Evolutionary conservation across 345 rosid genomes (phyloP).

Genomic region (Iberis pinnata): DNA sequence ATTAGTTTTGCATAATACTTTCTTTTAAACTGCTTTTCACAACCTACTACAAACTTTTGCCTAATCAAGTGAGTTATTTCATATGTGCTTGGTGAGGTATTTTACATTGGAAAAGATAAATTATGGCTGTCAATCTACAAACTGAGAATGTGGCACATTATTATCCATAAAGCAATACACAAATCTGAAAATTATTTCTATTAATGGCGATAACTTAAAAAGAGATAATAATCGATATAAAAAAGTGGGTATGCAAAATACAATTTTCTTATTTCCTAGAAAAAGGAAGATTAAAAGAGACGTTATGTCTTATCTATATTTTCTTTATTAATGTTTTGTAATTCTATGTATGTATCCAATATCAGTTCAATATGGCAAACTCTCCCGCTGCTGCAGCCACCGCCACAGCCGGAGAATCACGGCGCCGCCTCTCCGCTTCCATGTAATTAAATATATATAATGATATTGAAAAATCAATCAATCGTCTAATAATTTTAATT

Average conservation of each 20-base stretch:
- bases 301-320: conserved; percentile 36
- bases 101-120: too few relatives aligned
- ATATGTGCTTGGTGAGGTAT: too few relatives aligned
- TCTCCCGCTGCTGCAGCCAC: conserved; percentile 19
- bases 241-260: conserved; percentile 19
- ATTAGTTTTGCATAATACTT: too few relatives aligned
- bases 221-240: neutral
- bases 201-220: neutral
- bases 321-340: conserved; percentile 14
- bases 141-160: too few relatives aligned
- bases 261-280: neutral
- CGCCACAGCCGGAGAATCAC: conserved; percentile 23
- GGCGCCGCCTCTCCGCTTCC: conserved; percentile 33
- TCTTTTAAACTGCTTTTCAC: too few relatives aligned
- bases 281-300: conserved; percentile 43
- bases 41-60: too few relatives aligned
- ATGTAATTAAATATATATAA: conserved; percentile 15
- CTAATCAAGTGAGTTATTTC: too few relatives aligned
- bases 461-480: neutral
- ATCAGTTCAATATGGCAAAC: conserved; percentile 25
- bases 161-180: too few relatives aligned
- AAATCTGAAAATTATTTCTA: neutral
- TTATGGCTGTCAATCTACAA: too few relatives aligned
- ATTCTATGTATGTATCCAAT: conserved; percentile 13
- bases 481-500: neutral